Evolutionary conservation across 106 monocot species (phyloP).

Genomic region (Xerophyta viscosa): DNA sequence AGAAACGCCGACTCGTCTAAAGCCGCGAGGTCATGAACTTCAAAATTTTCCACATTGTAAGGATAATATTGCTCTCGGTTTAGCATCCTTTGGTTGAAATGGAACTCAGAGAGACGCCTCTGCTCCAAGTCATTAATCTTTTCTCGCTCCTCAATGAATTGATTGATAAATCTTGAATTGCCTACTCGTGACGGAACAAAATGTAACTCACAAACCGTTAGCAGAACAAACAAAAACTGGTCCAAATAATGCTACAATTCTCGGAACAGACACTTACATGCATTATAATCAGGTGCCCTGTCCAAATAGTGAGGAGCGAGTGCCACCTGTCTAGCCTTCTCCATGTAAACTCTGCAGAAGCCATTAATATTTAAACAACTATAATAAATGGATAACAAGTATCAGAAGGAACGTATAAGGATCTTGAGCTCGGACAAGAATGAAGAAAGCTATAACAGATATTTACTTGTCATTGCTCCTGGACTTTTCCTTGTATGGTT

Average conservation of each 20-base stretch:
- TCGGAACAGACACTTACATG: slow-evolving; percentile 9
- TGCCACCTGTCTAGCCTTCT: slow-evolving; percentile 10
- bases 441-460: no score
- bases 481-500: slow-evolving; percentile 70
- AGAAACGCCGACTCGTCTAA: slow-evolving; percentile 5
- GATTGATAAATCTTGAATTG: slow-evolving; percentile 14
- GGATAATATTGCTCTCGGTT: not conserved
- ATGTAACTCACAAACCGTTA: not conserved
- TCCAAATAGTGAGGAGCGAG: slow-evolving; percentile 11
- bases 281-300: slow-evolving; percentile 15
- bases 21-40: slow-evolving; percentile 25
- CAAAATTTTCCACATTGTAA: slow-evolving; percentile 15
- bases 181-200: slow-evolving; percentile 15
- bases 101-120: slow-evolving; percentile 11
- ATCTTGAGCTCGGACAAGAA: not conserved
- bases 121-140: slow-evolving; percentile 21
- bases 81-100: slow-evolving; percentile 2
- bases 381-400: no score
- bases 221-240: not conserved
- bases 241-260: not conserved
- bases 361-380: no score
- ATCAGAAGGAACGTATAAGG: no score
- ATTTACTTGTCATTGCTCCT: slow-evolving; percentile 32
- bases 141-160: slow-evolving; percentile 19
- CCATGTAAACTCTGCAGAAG: slow-evolving; percentile 19